Evolutionary conservation across 352 stramenopile species (phyloP), one percentile per base, ranked within the genome.

Genomic region (Globisporangium echinulatum): DNA sequence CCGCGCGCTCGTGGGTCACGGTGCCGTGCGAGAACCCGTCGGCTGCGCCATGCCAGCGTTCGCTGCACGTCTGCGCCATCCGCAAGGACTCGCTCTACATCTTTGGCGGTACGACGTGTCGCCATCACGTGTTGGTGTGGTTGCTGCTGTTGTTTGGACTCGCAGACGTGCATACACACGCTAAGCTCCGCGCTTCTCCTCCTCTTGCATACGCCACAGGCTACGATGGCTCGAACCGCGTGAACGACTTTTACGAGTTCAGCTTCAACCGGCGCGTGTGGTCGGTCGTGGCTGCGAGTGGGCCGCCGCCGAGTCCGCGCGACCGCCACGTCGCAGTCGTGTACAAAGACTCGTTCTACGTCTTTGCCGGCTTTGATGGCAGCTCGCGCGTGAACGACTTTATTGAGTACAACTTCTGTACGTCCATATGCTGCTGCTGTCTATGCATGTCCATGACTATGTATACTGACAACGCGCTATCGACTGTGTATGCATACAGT

Each of bases 161-260:
- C 43, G 43, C 7, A 15, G 25, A 33, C 25, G 5, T 50, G 46
- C 46, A 36, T 13, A 17, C n/a, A 36, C 8, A 5, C 17, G 47
- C 17, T 43, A 17, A 49, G n/a, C 38, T 13, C n/a, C 1, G 8
- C 42, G 14, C 40, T 46, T 10, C 43, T 10, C 46, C 40, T 39
- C n/a, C 25, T 33, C 25, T 33, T 33, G 25, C 25, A 33, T 33
- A 48, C 19, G 7, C 19, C 38, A 14, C 51, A 88, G 90, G 93
- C 47, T 98, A 98, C 72, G 93, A 97, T 66, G 93, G 93, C 2
- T 88, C 77, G 9, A 93, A 92, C 66, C 85, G 93, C 50, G 83
- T 97, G 51, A 97, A 98, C 69, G 93, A 98, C 71, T 97, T 97
- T 64, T 96, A 96, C 66, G 77, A 91, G 58, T 98, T 96, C 78